phyloP scores from a whole-genome alignment of 2,329 filamentous ascomycete genomes.

The Colletotrichum scovillei region DNA sequence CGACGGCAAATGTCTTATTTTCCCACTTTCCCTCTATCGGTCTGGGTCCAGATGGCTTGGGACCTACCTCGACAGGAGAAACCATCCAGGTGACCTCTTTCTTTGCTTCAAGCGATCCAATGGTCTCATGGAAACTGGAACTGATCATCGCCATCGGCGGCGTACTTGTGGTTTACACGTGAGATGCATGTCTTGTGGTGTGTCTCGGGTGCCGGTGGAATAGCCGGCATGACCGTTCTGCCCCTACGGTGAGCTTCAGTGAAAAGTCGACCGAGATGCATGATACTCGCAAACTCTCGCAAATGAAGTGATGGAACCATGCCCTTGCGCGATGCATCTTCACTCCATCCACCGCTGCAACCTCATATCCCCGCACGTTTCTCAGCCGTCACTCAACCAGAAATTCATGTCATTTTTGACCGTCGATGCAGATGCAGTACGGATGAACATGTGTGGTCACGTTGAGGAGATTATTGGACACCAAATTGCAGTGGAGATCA shows the following conservation, averaged over 20 bases:
- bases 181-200: conserved; percentile 5
- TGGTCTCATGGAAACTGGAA: background rate
- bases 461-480: background rate
- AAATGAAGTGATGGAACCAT: conserved; percentile 5
- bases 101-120: conserved; percentile 18
- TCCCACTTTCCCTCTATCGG: conserved; percentile 1
- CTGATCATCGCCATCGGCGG: background rate
- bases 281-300: conserved; percentile 5
- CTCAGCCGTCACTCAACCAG: background rate
- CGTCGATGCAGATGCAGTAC: background rate
- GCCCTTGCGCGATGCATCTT: background rate
- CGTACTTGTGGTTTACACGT: conserved; percentile 4
- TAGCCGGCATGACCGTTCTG: background rate
- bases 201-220: background rate
- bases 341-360: background rate
- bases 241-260: background rate
- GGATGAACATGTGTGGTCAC: conserved; percentile 16
- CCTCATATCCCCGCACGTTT: conserved; percentile 9
- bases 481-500: background rate
- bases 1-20: conserved; percentile 12
- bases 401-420: conserved; percentile 4
- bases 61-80: background rate
- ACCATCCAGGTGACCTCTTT: conserved; percentile 11
- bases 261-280: background rate
- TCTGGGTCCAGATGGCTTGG: background rate